Evolutionary conservation across 179 eudicot species (phyloP).

Genomic region (Patellifolia procumbens): DNA sequence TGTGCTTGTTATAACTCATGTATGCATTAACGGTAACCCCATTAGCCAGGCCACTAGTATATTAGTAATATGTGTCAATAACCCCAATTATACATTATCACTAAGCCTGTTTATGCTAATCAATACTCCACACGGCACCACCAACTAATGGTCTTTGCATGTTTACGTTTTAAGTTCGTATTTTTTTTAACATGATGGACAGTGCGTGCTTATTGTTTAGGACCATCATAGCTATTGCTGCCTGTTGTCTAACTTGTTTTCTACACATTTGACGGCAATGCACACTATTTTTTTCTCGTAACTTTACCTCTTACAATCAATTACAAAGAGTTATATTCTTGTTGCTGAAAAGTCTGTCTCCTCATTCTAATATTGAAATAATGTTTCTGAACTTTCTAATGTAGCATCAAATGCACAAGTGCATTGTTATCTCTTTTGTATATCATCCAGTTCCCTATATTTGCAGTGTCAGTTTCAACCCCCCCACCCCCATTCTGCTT

Average conservation of each 20-base stretch:
- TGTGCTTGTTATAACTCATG: no score
- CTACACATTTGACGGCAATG: neutral
- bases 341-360: neutral
- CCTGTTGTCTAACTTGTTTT: neutral
- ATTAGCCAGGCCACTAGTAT: no score
- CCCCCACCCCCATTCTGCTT: neutral
- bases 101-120: no score
- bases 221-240: neutral
- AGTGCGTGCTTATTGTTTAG: slow-evolving; percentile 4
- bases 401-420: no score
- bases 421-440: no score
- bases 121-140: no score
- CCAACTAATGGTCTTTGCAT: neutral
- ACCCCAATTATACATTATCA: no score
- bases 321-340: neutral
- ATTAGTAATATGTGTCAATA: no score
- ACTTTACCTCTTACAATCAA: neutral
- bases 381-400: neutral
- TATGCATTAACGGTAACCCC: no score
- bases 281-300: neutral
- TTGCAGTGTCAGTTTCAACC: neutral
- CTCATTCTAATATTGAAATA: neutral
- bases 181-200: neutral
- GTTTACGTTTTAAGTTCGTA: neutral
- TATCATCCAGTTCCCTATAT: neutral